Evolutionary conservation across 352 stramenopile species (phyloP).

Genomic region (Pythium guiyangense): DNA sequence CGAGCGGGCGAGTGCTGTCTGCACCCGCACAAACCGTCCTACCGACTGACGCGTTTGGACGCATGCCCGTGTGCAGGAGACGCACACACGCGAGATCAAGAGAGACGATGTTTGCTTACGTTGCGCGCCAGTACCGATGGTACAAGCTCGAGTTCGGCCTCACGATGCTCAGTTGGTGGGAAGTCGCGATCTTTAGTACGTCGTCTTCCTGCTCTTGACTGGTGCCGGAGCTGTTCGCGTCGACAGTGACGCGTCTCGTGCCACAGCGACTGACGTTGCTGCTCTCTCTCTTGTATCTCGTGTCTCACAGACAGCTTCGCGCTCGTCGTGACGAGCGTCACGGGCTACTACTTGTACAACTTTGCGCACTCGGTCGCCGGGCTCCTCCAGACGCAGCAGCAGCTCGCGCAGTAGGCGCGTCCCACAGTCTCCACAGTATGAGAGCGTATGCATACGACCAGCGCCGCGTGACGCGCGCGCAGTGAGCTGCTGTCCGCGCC

Average conservation of each 20-base stretch:
- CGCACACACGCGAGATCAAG: background rate
- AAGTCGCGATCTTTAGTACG: constrained; percentile 82
- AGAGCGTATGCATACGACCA: background rate
- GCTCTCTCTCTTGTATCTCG: background rate
- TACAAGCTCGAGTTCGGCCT: constrained; percentile 88
- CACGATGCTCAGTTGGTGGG: constrained; percentile 78
- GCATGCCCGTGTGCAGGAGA: background rate
- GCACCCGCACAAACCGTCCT: too few relatives aligned
- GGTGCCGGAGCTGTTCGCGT: too few relatives aligned
- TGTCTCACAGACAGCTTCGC: constrained; percentile 55
- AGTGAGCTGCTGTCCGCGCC: too few relatives aligned
- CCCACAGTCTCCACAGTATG: background rate
- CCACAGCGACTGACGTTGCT: background rate
- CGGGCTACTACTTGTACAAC: constrained; percentile 77
- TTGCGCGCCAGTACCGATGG: constrained; percentile 69
- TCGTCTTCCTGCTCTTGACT: constrained; percentile 6
- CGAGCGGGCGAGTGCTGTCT: too few relatives aligned
- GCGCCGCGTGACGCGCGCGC: too few relatives aligned
- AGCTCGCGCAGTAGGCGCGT: constrained; percentile 1
- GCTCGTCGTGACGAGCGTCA: constrained; percentile 65
- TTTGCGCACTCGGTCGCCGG: constrained; percentile 40
- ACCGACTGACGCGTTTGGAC: too few relatives aligned
- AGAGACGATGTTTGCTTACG: constrained; percentile 48
- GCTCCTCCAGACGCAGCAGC: constrained; percentile 27
- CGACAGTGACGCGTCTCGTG: too few relatives aligned